Evolutionary conservation across 352 stramenopile species (phyloP).

Genomic region (Phytophthora lateralis): DNA sequence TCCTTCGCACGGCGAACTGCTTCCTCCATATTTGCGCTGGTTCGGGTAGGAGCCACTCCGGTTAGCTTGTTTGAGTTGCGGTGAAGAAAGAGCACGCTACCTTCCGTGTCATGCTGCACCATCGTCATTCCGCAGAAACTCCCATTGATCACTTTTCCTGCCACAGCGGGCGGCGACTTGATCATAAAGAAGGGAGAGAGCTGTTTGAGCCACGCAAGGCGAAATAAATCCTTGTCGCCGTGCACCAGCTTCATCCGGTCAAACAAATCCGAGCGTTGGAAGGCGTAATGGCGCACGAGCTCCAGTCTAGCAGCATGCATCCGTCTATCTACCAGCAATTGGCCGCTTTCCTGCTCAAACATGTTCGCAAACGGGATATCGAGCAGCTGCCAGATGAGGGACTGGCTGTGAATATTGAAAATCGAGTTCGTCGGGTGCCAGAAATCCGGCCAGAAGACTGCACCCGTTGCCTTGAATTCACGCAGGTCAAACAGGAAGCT

Average conservation of each 20-base stretch:
- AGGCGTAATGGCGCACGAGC: slow-evolving; percentile 44
- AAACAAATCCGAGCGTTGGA: slow-evolving; percentile 30
- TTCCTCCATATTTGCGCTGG: slow-evolving; percentile 12
- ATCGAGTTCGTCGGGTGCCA: slow-evolving; percentile 61
- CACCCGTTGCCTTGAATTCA: slow-evolving; percentile 43
- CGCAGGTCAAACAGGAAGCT: slow-evolving; percentile 45
- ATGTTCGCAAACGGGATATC: slow-evolving; percentile 49
- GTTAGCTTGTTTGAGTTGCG: slow-evolving; percentile 49
- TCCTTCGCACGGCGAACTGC: slow-evolving; percentile 16
- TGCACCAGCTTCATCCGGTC: slow-evolving; percentile 42
- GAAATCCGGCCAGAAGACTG: slow-evolving; percentile 73
- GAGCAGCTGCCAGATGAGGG: slow-evolving; percentile 56
- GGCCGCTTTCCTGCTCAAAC: slow-evolving; percentile 70
- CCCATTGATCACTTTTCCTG: slow-evolving; percentile 36
- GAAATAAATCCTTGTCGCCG: slow-evolving; percentile 63
- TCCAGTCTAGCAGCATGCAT: slow-evolving; percentile 31
- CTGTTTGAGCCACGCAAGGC: slow-evolving; percentile 54
- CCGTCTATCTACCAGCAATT: slow-evolving; percentile 48
- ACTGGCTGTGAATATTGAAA: slow-evolving; percentile 59
- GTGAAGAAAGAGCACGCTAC: slow-evolving; percentile 52
- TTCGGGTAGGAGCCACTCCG: not conserved
- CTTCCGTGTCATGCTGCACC: slow-evolving; percentile 42
- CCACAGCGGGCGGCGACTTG: slow-evolving; percentile 34
- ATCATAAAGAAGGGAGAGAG: slow-evolving; percentile 49
- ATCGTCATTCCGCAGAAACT: slow-evolving; percentile 57